phyloP scores from a whole-genome alignment of 371 early-diverging fungal genomes.

The Mucor circinelloides region DNA sequence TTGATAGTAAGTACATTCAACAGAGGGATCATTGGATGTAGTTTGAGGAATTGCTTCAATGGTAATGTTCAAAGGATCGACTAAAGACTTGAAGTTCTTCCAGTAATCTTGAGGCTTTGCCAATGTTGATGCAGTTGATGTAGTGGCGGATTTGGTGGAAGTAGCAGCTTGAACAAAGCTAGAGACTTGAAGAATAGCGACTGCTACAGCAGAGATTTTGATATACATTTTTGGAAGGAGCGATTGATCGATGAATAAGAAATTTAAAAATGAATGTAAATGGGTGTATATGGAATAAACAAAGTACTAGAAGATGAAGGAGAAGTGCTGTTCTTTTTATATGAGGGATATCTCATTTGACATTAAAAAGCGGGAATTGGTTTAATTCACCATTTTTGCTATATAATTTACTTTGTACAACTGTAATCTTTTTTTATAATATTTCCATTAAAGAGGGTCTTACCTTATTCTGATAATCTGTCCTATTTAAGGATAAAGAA shows the following conservation, averaged over 20 bases:
- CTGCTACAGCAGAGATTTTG: conserved; percentile 21
- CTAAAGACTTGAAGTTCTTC: conserved; percentile 20
- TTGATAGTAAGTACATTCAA: conserved; percentile 26
- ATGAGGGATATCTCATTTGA: background rate
- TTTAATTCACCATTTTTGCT: conserved; percentile 11
- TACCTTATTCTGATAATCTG: conserved; percentile 26
- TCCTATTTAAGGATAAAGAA: conserved; percentile 18
- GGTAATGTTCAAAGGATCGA: conserved; percentile 25
- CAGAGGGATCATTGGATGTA: conserved; percentile 16
- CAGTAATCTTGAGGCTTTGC: conserved; percentile 27
- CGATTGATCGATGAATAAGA: background rate
- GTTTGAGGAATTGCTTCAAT: conserved; percentile 24
- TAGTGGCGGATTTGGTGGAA: background rate
- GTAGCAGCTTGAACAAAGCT: conserved; percentile 22
- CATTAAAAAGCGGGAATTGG: conserved; percentile 13
- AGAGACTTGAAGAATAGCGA: conserved; percentile 24
- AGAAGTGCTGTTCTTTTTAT: background rate
- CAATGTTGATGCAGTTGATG: conserved; percentile 13
- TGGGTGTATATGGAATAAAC: background rate
- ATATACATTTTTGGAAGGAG: conserved; percentile 16
- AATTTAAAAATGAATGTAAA: conserved; percentile 13
- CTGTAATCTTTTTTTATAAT: conserved; percentile 11
- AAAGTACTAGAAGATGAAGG: background rate
- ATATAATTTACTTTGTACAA: conserved; percentile 23
- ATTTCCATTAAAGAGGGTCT: conserved; percentile 3